A percentile compares a stretch with the other conserved stretches of the same genome.
These are phyloP conservation scores for Sporothrix luriei DNA, from an alignment of 2,329 filamentous ascomycete species.

Conservation along the genomic window DNA sequence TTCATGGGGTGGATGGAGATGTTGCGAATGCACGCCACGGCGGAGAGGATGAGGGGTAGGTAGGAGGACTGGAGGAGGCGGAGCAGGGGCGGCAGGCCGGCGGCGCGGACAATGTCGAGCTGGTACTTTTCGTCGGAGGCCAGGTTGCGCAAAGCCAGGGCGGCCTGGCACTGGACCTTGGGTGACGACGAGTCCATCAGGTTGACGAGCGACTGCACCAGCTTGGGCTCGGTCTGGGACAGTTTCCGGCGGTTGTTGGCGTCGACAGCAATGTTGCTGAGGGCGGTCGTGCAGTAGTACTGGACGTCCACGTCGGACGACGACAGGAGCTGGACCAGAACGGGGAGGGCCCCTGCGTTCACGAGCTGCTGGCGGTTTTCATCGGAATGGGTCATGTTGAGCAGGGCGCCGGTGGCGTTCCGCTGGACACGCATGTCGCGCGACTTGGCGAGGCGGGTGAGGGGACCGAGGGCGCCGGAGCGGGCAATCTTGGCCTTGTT, in stretches of 20 bases:
- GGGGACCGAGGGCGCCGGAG: slow-evolving; percentile 85
- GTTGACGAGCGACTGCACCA: slow-evolving; percentile 91
- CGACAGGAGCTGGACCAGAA: slow-evolving; percentile 90
- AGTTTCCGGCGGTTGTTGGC: slow-evolving; percentile 86
- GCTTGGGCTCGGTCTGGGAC: slow-evolving; percentile 83
- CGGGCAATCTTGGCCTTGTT: slow-evolving; percentile 99
- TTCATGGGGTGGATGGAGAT: slow-evolving; percentile 98
- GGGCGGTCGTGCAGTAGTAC: slow-evolving; percentile 97
- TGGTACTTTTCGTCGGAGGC: slow-evolving; percentile 99
- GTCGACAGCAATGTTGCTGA: slow-evolving; percentile 98
- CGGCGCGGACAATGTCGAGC: slow-evolving; percentile 90
- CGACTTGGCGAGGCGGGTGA: slow-evolving; percentile 91
- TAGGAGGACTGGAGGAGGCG: slow-evolving; percentile 93
- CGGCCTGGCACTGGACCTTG: slow-evolving; percentile 97
- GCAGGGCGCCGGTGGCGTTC: slow-evolving; percentile 90
- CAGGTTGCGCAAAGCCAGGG: slow-evolving; percentile 87
- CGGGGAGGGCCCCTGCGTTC: slow-evolving; percentile 95
- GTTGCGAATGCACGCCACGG: slow-evolving; percentile 96
- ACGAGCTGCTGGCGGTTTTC: slow-evolving; percentile 98
- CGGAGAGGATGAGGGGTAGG: slow-evolving; percentile 90
- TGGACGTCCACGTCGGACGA: slow-evolving; percentile 96
- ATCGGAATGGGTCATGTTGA: slow-evolving; percentile 99
- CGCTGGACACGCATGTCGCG: slow-evolving; percentile 98
- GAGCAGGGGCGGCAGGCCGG: slow-evolving; percentile 81
- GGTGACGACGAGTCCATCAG: slow-evolving; percentile 97